Base-by-base conservation (phyloP, 1,139 yeast genomes). In the Pichia sp. region DNA sequence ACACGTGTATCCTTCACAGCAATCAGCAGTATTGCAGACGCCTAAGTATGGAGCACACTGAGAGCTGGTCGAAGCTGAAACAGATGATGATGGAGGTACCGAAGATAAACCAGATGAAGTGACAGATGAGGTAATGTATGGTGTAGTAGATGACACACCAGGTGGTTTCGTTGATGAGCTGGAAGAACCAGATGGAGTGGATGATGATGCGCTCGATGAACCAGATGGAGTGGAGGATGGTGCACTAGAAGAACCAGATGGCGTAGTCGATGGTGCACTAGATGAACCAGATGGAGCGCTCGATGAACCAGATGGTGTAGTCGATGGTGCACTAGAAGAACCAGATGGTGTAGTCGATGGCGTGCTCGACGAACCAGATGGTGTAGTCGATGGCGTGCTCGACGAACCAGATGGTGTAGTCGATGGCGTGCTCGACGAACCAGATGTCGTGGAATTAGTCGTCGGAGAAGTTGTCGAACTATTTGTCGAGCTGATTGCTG, bases 111-210 rank as follows among this genome's bases (percentile, higher is more conserved):
- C 30, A 26, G 30, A 26, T 26, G 30, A n/a, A 34, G n/a, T 34
- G 39, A 34, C 7, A 7, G 19, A 34, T n/a, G 12, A 13, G 16
- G 19, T n/a, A n/a, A n/a, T n/a, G n/a, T n/a, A n/a, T n/a, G 54
- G 30, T 34, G 46, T n/a, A 5, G 55, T 37, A 19, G 48, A 19
- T 2, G 22, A 21, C 19, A n/a, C n/a, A n/a, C n/a, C n/a, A n/a
- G n/a, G n/a, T n/a, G n/a, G n/a, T n/a, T n/a, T n/a, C n/a, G n/a
- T n/a, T n/a, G n/a, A n/a, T n/a, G n/a, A n/a, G n/a, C n/a, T n/a
- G n/a, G n/a, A n/a, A n/a, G 56, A 19, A 12, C 48, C 30, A 22
- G 47, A 30, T 21, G 51, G 30, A 2, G 53, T 22, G 18, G 57
- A 16, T n/a, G 47, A 28, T 4, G 50, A 25, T 22, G 36, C n/a